Percentiles rank a stretch among this genome's conserved stretches.
Evolutionary conservation across 805 yeast genomes (phyloP).

Genomic region (Ogataea zsoltii): DNA sequence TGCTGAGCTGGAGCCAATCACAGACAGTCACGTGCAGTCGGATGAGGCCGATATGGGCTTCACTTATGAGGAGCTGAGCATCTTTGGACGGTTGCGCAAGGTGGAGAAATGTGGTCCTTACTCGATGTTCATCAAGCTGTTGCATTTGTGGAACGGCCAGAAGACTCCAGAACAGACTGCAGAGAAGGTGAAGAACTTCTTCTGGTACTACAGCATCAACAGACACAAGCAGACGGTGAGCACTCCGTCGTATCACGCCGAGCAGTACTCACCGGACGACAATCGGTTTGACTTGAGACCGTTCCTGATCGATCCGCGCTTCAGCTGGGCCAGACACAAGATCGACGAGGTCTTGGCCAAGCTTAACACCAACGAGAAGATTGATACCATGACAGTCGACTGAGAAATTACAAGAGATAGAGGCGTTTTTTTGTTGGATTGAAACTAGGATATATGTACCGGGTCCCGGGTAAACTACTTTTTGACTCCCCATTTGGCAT

Average conservation of each 20-base stretch:
- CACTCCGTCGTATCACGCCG: conserved; percentile 98
- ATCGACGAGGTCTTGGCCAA: conserved; percentile 78
- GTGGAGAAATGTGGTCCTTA: conserved; percentile 95
- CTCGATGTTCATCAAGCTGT: conserved; percentile 85
- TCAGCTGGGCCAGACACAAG: conserved; percentile 85
- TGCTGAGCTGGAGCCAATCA: conserved; percentile 96
- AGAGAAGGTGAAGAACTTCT: conserved; percentile 87
- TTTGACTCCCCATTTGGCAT: conserved; percentile 37
- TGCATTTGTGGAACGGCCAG: conserved; percentile 90
- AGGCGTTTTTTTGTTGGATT: neutral
- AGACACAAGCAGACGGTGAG: conserved; percentile 97
- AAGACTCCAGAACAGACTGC: conserved; percentile 85
- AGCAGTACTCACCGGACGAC: conserved; percentile 97
- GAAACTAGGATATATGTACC: no score
- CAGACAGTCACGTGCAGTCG: conserved; percentile 87
- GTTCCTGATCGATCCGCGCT: conserved; percentile 87
- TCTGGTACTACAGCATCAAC: conserved; percentile 90
- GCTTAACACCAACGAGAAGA: conserved; percentile 41
- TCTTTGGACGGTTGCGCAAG: conserved; percentile 88
- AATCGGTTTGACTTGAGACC: conserved; percentile 95
- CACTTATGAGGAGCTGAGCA: conserved; percentile 90
- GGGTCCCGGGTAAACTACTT: conserved; percentile 10
- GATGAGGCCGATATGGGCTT: conserved; percentile 99
- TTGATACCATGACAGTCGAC: conserved; percentile 49
- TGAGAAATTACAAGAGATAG: no score